A percentile compares a stretch with the other conserved stretches of the same genome.
These are phyloP conservation scores for Creolimax fragrantissima DNA, from an alignment of 78 protist genomes.

Conservation along the genomic window DNA sequence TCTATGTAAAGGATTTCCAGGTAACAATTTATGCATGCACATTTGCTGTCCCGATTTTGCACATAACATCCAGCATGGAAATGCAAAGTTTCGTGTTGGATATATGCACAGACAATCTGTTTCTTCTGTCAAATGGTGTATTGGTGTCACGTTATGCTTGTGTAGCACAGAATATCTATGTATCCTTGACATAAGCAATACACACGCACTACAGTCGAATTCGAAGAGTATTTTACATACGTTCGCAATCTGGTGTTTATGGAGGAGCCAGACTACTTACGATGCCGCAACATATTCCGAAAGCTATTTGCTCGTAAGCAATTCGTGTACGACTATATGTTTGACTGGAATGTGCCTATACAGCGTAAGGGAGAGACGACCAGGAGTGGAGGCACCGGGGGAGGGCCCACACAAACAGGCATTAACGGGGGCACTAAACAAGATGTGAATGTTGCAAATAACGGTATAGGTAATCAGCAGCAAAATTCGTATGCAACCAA, in stretches of 20 bases:
- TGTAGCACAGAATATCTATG: too few species aligned
- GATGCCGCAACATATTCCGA: slow-evolving; percentile 76
- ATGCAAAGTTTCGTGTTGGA: neutral
- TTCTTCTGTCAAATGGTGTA: too few species aligned
- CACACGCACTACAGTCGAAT: slow-evolving; percentile 45
- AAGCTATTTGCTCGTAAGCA: slow-evolving; percentile 52
- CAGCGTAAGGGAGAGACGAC: neutral
- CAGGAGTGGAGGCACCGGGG: too few species aligned
- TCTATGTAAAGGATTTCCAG: slow-evolving; percentile 10
- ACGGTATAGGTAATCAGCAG: neutral
- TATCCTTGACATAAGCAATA: too few species aligned
- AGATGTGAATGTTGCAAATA: neutral
- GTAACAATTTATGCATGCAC: neutral
- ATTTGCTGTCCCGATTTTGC: neutral
- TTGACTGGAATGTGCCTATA: slow-evolving; percentile 64
- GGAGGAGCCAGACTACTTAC: slow-evolving; percentile 83
- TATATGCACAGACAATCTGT: neutral
- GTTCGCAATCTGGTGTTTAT: slow-evolving; percentile 48
- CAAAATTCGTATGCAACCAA: neutral
- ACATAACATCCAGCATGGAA: neutral
- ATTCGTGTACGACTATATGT: slow-evolving; percentile 58
- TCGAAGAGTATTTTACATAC: slow-evolving; percentile 50
- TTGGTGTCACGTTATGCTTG: too few species aligned
- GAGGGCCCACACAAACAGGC: neutral
- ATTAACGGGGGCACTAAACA: neutral